phyloP scores from a whole-genome alignment of 2,329 filamentous ascomycete genomes.

The Cucurbitaria berberidis region DNA sequence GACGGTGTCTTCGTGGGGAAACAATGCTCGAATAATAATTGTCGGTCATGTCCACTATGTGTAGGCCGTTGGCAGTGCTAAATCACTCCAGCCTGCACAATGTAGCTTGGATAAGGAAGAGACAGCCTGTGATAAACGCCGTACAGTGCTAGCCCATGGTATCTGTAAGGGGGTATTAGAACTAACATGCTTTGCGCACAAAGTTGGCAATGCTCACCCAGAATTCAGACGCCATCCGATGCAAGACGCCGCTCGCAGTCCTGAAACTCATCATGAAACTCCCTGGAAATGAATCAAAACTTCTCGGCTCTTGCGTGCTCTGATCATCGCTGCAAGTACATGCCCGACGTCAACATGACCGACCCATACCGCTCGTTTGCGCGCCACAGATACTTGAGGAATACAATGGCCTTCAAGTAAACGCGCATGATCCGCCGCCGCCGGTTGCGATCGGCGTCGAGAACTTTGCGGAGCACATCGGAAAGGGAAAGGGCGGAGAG shows the following conservation, averaged over 20 bases:
- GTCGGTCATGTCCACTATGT: not conserved
- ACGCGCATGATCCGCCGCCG: constrained; percentile 25
- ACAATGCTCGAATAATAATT: not conserved
- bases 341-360: constrained; percentile 33
- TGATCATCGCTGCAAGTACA: constrained; percentile 34
- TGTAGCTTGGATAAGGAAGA: not conserved
- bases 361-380: constrained; percentile 35
- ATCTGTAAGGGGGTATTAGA: not conserved
- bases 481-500: constrained; percentile 23
- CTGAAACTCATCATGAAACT: not conserved
- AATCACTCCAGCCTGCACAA: not conserved
- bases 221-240: not conserved
- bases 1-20: not conserved
- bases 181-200: not conserved
- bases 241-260: not conserved
- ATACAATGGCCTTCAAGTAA: constrained; percentile 33
- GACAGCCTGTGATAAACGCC: not conserved
- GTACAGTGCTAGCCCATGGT: not conserved
- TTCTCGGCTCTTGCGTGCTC: not conserved
- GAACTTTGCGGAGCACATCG: constrained; percentile 27
- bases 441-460: constrained; percentile 31
- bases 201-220: not conserved
- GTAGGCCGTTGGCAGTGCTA: not conserved
- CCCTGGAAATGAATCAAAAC: not conserved
- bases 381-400: constrained; percentile 29